A percentile compares a stretch with the other conserved stretches of the same genome.
Conservation (phyloP, 768 basidiomycete species). For the Neoboletus magnificus region DNA sequence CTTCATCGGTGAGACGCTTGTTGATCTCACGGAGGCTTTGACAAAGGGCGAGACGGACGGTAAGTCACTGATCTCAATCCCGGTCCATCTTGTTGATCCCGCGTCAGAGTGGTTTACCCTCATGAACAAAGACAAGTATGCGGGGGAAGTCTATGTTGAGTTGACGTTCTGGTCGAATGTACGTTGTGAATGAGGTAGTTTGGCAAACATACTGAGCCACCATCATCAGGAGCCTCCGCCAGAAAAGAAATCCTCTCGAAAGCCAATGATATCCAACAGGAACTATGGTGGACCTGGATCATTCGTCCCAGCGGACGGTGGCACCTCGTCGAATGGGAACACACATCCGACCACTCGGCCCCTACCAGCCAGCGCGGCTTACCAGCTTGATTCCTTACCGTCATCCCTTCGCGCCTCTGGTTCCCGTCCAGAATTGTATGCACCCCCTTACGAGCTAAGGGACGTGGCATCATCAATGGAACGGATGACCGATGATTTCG, state of each 20-base stretch:
- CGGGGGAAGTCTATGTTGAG: conserved; percentile 94
- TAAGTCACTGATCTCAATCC: conserved; percentile 37
- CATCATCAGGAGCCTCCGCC: conserved; percentile 68
- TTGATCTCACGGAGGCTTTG: conserved; percentile 85
- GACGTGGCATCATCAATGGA: conserved; percentile 44
- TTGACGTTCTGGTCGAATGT: conserved; percentile 97
- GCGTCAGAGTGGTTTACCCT: conserved; percentile 89
- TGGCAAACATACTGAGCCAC: conserved; percentile 3
- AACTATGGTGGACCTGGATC: conserved; percentile 79
- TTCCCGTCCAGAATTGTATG: conserved; percentile 68
- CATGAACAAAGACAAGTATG: conserved; percentile 86
- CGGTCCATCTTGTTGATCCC: conserved; percentile 13
- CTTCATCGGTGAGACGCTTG: conserved; percentile 86
- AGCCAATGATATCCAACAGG: conserved; percentile 48
- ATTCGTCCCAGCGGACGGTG: conserved; percentile 55
- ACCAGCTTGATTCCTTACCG: conserved; percentile 51
- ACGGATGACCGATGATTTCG: conserved; percentile 59
- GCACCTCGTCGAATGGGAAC: conserved; percentile 24
- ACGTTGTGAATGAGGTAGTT: conserved; percentile 23
- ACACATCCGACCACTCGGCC: conserved; percentile 8
- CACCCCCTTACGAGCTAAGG: conserved; percentile 66
- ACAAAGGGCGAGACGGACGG: conserved; percentile 98
- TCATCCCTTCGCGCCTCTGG: conserved; percentile 60
- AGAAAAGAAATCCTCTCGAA: conserved; percentile 58
- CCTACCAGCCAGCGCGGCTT: conserved; percentile 28